Percentiles rank a stretch among this genome's conserved stretches.
phyloP scores from a whole-genome alignment of 495 filamentous ascomycete genomes.

The Chaetomidium leptoderma region DNA sequence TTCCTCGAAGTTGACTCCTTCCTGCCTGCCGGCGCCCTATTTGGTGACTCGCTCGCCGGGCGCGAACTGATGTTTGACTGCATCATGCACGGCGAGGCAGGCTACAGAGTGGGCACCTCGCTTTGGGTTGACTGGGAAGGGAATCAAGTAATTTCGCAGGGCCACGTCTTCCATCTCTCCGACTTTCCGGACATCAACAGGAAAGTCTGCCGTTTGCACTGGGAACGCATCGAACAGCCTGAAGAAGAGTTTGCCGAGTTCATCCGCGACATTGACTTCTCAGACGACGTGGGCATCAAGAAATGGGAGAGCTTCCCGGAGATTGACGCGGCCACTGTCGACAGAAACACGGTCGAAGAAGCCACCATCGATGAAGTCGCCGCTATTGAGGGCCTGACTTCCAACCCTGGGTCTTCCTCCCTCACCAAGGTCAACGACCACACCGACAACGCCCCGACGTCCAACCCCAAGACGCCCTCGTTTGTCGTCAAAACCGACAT shows the following conservation, averaged over 20 bases:
- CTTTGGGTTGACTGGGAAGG: background rate
- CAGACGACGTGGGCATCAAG: slow-evolving; percentile 10
- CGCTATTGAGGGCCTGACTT: no score
- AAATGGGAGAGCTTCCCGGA: slow-evolving; percentile 15
- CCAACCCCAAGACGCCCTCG: slow-evolving; percentile 9
- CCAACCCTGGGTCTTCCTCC: no score
- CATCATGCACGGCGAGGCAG: slow-evolving; percentile 10
- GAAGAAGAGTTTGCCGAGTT: background rate
- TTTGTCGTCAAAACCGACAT: slow-evolving; percentile 26
- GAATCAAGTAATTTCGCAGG: slow-evolving; percentile 19
- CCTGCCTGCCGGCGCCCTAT: slow-evolving; percentile 7
- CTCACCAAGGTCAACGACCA: background rate
- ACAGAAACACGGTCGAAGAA: background rate
- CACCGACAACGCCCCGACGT: background rate
- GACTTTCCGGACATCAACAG: slow-evolving; percentile 9
- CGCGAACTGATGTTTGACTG: background rate
- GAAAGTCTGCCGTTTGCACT: background rate
- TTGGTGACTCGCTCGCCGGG: background rate
- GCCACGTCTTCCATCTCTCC: slow-evolving; percentile 15
- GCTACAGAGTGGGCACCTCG: slow-evolving; percentile 18
- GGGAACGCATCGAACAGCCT: background rate
- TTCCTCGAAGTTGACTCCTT: slow-evolving; percentile 26
- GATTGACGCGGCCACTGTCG: background rate
- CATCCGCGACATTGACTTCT: slow-evolving; percentile 13
- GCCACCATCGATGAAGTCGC: no score